phyloP scores from a whole-genome alignment of 2,329 filamentous ascomycete species.

The Alternaria metachromatica region DNA sequence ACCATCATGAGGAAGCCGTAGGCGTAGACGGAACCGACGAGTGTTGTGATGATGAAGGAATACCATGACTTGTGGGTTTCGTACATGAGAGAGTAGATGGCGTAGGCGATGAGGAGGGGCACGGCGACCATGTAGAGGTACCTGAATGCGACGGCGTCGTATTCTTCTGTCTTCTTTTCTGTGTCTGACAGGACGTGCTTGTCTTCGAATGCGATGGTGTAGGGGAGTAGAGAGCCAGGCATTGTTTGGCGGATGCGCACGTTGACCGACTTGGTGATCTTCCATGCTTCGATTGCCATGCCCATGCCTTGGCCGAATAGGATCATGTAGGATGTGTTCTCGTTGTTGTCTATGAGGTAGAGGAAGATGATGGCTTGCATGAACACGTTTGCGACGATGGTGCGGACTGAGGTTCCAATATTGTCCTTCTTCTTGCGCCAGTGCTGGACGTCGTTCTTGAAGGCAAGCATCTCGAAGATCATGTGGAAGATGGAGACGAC shows the following conservation, averaged over 20 bases:
- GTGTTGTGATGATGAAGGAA: conserved; percentile 90
- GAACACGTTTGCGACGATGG: conserved; percentile 95
- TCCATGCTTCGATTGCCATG: conserved; percentile 83
- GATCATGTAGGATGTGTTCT: conserved; percentile 99
- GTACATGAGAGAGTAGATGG: conserved; percentile 88
- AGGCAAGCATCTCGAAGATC: conserved; percentile 93
- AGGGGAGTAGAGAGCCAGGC: conserved; percentile 76
- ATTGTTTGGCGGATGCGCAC: conserved; percentile 76
- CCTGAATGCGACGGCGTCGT: conserved; percentile 96
- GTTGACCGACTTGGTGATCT: conserved; percentile 93
- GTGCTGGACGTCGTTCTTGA: conserved; percentile 96
- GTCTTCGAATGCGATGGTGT: conserved; percentile 85
- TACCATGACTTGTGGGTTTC: conserved; percentile 98
- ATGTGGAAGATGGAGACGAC: conserved; percentile 89
- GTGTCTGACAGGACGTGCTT: conserved; percentile 96
- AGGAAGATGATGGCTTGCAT: conserved; percentile 97
- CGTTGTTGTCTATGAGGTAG: conserved; percentile 95
- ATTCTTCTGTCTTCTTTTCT: conserved; percentile 97
- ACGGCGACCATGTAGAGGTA: conserved; percentile 95
- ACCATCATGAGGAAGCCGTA: conserved; percentile 99
- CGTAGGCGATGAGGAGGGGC: conserved; percentile 87
- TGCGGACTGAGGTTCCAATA: conserved; percentile 92
- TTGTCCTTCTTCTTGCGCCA: conserved; percentile 99
- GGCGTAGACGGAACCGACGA: conserved; percentile 95
- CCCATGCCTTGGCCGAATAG: conserved; percentile 89